A percentile compares a stretch with the other conserved stretches of the same genome.
Evolutionary conservation across 306 rosid species (phyloP).

Genomic region (Neltuma alba): DNA sequence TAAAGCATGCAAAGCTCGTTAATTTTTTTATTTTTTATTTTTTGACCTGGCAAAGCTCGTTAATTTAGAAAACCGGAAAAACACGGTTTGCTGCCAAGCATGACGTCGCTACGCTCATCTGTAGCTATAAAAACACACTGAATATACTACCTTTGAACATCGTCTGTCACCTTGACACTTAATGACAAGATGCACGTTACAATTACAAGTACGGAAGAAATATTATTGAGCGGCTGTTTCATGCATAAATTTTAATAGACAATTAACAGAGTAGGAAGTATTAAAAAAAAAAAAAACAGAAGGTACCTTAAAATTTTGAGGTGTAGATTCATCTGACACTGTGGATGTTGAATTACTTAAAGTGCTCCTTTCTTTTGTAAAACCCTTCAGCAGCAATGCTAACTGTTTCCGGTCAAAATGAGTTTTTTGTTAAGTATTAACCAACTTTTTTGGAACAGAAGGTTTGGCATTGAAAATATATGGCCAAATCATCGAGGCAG

Average conservation of each 20-base stretch:
- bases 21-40: no score
- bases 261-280: not conserved
- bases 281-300: not conserved
- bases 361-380: constrained; percentile 44
- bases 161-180: not conserved
- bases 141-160: not conserved
- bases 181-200: not conserved
- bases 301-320: constrained; percentile 52
- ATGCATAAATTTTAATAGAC: not conserved
- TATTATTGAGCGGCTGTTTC: not conserved
- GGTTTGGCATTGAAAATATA: not conserved
- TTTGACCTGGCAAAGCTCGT: no score
- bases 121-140: not conserved
- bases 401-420: constrained; percentile 40
- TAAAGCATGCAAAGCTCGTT: not conserved
- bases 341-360: constrained; percentile 31
- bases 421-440: not conserved
- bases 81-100: not conserved
- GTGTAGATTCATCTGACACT: constrained; percentile 43
- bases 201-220: not conserved
- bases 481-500: not conserved
- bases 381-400: constrained; percentile 41
- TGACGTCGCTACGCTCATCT: not conserved
- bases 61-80: not conserved
- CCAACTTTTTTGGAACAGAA: no score